phyloP scores from a whole-genome alignment of 805 yeast species.

The Nakazawaea ishiwadae region DNA sequence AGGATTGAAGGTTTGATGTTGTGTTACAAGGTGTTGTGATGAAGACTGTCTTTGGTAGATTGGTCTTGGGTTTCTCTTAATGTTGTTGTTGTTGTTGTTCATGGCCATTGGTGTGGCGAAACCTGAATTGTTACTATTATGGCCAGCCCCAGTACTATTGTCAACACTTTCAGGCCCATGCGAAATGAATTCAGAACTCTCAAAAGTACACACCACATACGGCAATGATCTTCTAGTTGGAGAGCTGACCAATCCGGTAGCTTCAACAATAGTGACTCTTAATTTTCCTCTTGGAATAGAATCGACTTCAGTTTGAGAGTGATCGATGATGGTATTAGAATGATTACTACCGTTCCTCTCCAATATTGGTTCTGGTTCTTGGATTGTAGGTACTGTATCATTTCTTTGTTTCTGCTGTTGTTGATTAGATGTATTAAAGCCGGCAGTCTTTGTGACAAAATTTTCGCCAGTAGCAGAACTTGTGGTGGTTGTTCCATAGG shows the following conservation, averaged over 20 bases:
- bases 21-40: conserved; percentile 27
- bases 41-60: conserved; percentile 40
- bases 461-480: conserved; percentile 22
- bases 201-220: conserved; percentile 88
- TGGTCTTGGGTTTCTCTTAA: conserved; percentile 24
- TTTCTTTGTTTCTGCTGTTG: conserved; percentile 10
- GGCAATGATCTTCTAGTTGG: conserved; percentile 59
- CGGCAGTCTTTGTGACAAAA: conserved; percentile 17
- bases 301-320: conserved; percentile 17
- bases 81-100: background rate
- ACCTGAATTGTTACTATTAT: background rate
- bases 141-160: background rate
- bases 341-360: background rate
- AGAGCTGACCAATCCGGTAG: conserved; percentile 58
- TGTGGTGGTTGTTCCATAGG: conserved; percentile 62
- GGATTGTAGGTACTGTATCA: background rate
- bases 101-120: conserved; percentile 18
- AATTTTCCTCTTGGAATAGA: conserved; percentile 74
- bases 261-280: conserved; percentile 76
- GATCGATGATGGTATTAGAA: conserved; percentile 1
- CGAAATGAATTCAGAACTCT: conserved; percentile 85
- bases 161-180: conserved; percentile 61
- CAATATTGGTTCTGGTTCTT: too few species aligned
- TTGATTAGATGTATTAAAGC: conserved; percentile 3
- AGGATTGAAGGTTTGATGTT: conserved; percentile 33